phyloP scores from a whole-genome alignment of 164 flowering plant genomes.

The Echeveria elegans region DNA sequence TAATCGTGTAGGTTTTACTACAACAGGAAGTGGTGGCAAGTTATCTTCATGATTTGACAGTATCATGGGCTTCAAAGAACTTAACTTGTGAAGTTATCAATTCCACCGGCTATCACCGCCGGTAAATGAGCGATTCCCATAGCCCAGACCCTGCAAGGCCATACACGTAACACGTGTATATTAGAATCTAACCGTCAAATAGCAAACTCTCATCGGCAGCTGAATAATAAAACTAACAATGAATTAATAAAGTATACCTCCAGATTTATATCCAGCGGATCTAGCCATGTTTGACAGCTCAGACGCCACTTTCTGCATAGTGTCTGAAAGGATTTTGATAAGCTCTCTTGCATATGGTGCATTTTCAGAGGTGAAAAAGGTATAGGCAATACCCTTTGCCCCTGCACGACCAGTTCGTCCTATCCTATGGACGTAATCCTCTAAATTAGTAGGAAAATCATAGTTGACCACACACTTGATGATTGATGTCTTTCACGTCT shows the following conservation, averaged over 20 bases:
- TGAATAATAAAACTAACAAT: background rate
- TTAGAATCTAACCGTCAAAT: background rate
- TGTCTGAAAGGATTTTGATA: conserved; percentile 73
- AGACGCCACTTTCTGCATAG: conserved; percentile 70
- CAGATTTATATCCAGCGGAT: conserved; percentile 32
- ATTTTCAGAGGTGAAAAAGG: conserved; percentile 79
- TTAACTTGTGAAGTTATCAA: conserved; percentile 27
- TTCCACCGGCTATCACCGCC: conserved; percentile 41
- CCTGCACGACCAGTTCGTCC: conserved; percentile 99
- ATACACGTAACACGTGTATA: background rate
- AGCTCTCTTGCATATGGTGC: conserved; percentile 75
- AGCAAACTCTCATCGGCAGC: background rate
- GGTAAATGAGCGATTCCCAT: conserved; percentile 58
- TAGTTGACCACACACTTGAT: conserved; percentile 94
- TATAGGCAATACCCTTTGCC: conserved; percentile 77
- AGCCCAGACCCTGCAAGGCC: conserved; percentile 36
- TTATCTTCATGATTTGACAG: too few relatives aligned
- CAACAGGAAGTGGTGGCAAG: too few relatives aligned
- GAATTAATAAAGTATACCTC: conserved; percentile 26
- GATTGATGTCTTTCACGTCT: conserved; percentile 99
- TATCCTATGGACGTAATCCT: conserved; percentile 97
- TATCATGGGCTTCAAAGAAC: background rate
- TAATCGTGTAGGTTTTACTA: too few relatives aligned
- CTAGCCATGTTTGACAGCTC: conserved; percentile 52
- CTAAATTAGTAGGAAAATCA: conserved; percentile 88